Conservation (phyloP, 371 early-diverging fungal species). For the Zancudomyces culisetae region DNA sequence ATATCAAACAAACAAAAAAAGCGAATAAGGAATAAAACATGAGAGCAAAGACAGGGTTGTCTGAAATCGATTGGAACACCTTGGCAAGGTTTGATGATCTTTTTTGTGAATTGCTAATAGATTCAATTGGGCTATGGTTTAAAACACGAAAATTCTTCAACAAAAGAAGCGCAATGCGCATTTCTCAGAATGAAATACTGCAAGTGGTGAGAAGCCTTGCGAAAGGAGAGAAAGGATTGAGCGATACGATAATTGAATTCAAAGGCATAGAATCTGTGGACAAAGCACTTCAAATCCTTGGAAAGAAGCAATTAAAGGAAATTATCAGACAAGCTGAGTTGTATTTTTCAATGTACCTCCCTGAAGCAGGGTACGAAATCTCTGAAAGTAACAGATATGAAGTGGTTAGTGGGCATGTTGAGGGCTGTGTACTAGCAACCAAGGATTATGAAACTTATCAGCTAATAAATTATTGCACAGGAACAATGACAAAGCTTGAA, state of each 20-base stretch:
- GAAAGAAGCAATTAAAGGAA: slow-evolving; percentile 4
- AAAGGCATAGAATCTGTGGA: slow-evolving; percentile 10
- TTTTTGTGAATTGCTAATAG: slow-evolving; percentile 43
- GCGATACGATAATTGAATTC: slow-evolving; percentile 7
- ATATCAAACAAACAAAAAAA: too few species aligned
- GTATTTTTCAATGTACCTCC: slow-evolving; percentile 57
- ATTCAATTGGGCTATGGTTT: slow-evolving; percentile 43
- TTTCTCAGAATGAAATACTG: slow-evolving; percentile 16
- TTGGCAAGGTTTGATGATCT: slow-evolving; percentile 50
- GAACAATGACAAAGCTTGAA: slow-evolving; percentile 51
- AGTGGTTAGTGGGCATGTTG: slow-evolving; percentile 39
- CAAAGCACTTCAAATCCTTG: slow-evolving; percentile 11
- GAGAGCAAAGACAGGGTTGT: slow-evolving; percentile 1
- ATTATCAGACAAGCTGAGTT: slow-evolving; percentile 28
- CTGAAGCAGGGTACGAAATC: slow-evolving; percentile 65
- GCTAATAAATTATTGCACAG: slow-evolving; percentile 53
- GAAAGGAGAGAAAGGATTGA: background rate
- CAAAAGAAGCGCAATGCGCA: slow-evolving; percentile 13
- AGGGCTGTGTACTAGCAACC: slow-evolving; percentile 73
- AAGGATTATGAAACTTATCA: slow-evolving; percentile 51
- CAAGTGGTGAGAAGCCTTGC: slow-evolving; percentile 32
- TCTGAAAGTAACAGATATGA: slow-evolving; percentile 54
- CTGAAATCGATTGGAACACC: slow-evolving; percentile 28
- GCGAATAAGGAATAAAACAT: too few species aligned
- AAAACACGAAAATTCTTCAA: slow-evolving; percentile 37